Evolutionary conservation across 1,284 basidiomycete species (phyloP).

Genomic region (Kwoniella shivajii): DNA sequence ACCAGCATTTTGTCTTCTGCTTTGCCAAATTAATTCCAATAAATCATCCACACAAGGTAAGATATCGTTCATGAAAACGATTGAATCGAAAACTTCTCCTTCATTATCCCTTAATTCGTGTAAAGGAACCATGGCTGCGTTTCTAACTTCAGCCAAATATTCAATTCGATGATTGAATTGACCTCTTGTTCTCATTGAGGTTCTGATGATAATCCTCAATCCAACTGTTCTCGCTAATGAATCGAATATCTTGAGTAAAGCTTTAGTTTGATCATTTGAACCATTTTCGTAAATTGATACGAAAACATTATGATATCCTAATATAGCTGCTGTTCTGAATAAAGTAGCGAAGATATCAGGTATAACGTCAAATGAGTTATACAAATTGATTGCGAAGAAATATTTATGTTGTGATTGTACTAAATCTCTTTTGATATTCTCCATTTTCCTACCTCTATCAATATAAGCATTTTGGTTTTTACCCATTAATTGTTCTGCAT

Average conservation of each 20-base stretch:
- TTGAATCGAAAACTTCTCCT: slow-evolving; percentile 88
- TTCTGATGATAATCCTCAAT: slow-evolving; percentile 85
- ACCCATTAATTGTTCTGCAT: slow-evolving; percentile 38
- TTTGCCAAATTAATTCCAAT: slow-evolving; percentile 93
- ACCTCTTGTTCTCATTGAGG: slow-evolving; percentile 83
- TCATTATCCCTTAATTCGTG: slow-evolving; percentile 87
- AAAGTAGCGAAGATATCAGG: slow-evolving; percentile 95
- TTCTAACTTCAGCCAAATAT: slow-evolving; percentile 94
- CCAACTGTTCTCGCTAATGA: slow-evolving; percentile 84
- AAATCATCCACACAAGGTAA: slow-evolving; percentile 93
- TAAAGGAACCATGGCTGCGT: slow-evolving; percentile 87
- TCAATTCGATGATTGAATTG: slow-evolving; percentile 98
- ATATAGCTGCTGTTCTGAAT: slow-evolving; percentile 81
- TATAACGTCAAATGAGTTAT: slow-evolving; percentile 97
- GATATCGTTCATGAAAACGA: slow-evolving; percentile 98
- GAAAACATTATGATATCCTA: slow-evolving; percentile 94
- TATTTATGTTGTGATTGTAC: slow-evolving; percentile 79
- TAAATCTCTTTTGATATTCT: slow-evolving; percentile 54
- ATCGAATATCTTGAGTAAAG: slow-evolving; percentile 87
- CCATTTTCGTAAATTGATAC: slow-evolving; percentile 98
- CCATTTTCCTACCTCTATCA: slow-evolving; percentile 56
- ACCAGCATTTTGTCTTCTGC: slow-evolving; percentile 84
- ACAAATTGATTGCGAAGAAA: slow-evolving; percentile 96
- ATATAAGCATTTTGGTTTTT: too few relatives aligned
- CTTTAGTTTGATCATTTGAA: slow-evolving; percentile 93